Conservation (phyloP, 1,139 yeast species). For the Saccharomyces hybrid region DNA sequence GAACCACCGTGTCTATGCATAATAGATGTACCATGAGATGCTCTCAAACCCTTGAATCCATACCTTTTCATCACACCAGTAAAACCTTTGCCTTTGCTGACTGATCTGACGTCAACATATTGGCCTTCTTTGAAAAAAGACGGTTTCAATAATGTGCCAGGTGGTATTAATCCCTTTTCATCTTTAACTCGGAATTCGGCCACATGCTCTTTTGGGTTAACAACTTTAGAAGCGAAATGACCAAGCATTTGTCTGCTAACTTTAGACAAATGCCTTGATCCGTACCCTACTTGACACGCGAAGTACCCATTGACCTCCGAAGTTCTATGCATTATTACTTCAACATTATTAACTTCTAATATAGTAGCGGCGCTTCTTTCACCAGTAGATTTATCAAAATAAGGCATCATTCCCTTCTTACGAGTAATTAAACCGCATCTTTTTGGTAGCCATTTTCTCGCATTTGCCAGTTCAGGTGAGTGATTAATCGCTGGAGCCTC, state of each 20-base stretch:
- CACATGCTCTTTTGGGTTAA: conserved; percentile 71
- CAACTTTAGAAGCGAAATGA: conserved; percentile 72
- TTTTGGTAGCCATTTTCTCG: conserved; percentile 57
- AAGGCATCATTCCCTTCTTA: conserved; percentile 87
- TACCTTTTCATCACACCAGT: conserved; percentile 98
- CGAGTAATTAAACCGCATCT: conserved; percentile 81
- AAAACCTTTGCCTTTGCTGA: conserved; percentile 91
- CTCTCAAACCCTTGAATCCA: conserved; percentile 84
- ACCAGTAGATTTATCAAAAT: conserved; percentile 63
- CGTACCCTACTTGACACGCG: conserved; percentile 86
- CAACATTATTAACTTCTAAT: conserved; percentile 78
- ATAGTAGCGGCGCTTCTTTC: conserved; percentile 72
- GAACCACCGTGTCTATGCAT: conserved; percentile 98
- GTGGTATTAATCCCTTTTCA: conserved; percentile 56
- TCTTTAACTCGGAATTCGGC: conserved; percentile 74
- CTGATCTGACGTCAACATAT: conserved; percentile 68
- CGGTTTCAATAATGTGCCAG: conserved; percentile 74
- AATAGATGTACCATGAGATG: conserved; percentile 92
- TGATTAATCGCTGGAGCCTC: conserved; percentile 42
- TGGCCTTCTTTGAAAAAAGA: conserved; percentile 82
- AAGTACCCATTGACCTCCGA: conserved; percentile 63
- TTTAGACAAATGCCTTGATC: conserved; percentile 57
- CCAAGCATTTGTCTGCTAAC: conserved; percentile 60
- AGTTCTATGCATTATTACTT: conserved; percentile 70
- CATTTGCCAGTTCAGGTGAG: conserved; percentile 48